Percentiles rank a stretch among this genome's conserved stretches.
phyloP scores from a whole-genome alignment of 139 green algal species.

The Chlorella sp. region DNA sequence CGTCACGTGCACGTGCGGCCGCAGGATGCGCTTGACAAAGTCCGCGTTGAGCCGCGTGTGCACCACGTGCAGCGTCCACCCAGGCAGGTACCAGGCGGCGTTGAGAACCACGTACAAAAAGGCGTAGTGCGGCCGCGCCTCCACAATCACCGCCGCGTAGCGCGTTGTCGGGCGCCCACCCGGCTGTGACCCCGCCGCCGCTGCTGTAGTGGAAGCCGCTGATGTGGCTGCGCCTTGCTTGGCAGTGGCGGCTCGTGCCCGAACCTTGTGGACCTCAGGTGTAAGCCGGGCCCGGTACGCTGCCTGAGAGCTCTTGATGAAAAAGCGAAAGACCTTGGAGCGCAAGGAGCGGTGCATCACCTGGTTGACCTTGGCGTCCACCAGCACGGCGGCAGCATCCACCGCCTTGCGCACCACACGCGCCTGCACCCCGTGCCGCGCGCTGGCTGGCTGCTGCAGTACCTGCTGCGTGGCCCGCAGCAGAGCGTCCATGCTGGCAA shows the following conservation, averaged over 20 bases:
- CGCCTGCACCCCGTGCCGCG: too few relatives aligned
- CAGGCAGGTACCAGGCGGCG: not conserved
- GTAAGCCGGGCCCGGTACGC: not conserved
- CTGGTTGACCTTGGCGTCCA: not conserved
- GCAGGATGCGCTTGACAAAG: not conserved
- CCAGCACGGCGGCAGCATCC: not conserved
- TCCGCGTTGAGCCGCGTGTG: not conserved
- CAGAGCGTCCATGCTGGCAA: too few relatives aligned
- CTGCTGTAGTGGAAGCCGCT: too few relatives aligned
- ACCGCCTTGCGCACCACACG: too few relatives aligned
- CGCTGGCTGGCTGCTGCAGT: too few relatives aligned
- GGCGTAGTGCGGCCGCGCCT: not conserved
- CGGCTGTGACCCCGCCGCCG: too few relatives aligned
- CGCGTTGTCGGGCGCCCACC: too few relatives aligned
- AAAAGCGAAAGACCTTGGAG: not conserved
- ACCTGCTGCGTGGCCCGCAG: too few relatives aligned
- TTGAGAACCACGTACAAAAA: not conserved
- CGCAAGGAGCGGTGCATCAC: not conserved
- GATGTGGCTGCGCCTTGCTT: too few relatives aligned
- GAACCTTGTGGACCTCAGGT: not conserved
- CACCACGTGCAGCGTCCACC: not conserved
- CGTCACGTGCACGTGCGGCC: not conserved
- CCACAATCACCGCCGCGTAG: not conserved
- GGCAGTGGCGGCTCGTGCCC: too few relatives aligned
- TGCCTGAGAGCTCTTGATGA: not conserved